Base-by-base conservation (phyloP, 441 rosid genomes). In the Dalechampia spathulata region DNA sequence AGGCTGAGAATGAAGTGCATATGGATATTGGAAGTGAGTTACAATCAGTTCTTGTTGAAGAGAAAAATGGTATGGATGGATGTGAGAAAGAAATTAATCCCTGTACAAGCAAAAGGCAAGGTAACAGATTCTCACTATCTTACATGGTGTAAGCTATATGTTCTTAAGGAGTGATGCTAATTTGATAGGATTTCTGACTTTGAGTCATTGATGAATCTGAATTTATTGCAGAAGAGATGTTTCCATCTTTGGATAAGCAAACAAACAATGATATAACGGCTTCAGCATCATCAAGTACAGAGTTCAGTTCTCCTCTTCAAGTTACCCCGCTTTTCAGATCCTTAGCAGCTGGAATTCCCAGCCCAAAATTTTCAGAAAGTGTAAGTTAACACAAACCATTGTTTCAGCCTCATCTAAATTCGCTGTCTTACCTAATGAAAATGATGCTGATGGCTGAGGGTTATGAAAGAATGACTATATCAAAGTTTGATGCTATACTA, bases 321-420 rank as follows among this genome's bases (percentile, higher is more conserved):
- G 95, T 87, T 52, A 93, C 91, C 44, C 97, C 99, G n/a, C 68
- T 90, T 68, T 93, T 93, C 86, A 81, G 95, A 76, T 83, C 99
- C 64, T 68, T 93, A 68, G 97, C 95, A 60, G 99, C 99, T 46
- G 90, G 89, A 55, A 83, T 93, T 71, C 99, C 99, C 61, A 93
- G 96, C 74, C 99, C 97, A 57, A 85, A 83, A 63, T 93, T 93
- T 77, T 89, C 99, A 59, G 99, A 93, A 80, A 93, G 99, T 76
- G 99, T 93, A 76, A 85, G 96, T 81, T n/a, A n/a, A n/a, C n/a
- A n/a, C n/a, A n/a, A n/a, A n/a, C n/a, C n/a, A n/a, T n/a, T n/a
- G n/a, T n/a, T n/a, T n/a, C n/a, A n/a, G n/a, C n/a, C n/a, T n/a
- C n/a, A n/a, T n/a, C n/a, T n/a, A n/a, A n/a, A n/a, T n/a, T n/a